Base-by-base conservation (phyloP, 495 filamentous ascomycete species). In the Neurospora sp. region DNA sequence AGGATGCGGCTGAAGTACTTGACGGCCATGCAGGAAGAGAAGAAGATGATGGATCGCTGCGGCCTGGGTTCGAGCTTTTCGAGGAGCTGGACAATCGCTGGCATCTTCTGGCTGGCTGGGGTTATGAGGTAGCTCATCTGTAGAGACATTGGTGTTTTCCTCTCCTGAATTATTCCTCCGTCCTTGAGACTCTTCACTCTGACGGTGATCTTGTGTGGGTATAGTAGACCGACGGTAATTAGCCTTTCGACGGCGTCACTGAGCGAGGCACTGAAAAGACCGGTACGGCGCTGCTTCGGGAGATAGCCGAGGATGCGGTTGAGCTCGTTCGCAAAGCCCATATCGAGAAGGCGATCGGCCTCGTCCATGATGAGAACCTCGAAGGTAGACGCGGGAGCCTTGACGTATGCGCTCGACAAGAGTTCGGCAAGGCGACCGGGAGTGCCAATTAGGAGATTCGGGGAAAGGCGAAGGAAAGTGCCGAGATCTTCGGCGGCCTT, bases 1-100 rank as follows among this genome's bases (percentile, higher is more conserved):
- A 98, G 85, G 17, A 97, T 86, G 72, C 90, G 85, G 37, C 92
- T 86, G 76, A 95, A 94, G 80, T 97, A 98, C 80, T 98, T 96
- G 31, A 98, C 96, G n/a, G 91, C 92, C 35, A 93, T 93, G 77
- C 96, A 97, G 44, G 94, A 98, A 20, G 95, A 96, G 41, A 98
- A 87, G 80, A 97, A 99, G 76, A 97, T 85, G 71, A 99, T 98
- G n/a, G 90, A 89, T 77, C 95, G 94, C 73, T 92, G 89, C 0
- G 94, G 94, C 6, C 87, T 87, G 0, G 91, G 90, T 37, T 91
- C 83, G 20, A 96, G 78, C 4, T 87, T 85, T 35, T 86, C 84
- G 8, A 98, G 87, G 10, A 99, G 84, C 40, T 89, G 87, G 53
- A 88, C 86, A 6, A 97, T 81, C 9, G 92, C 86, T 20, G 92